Evolutionary conservation across 352 stramenopile genomes (phyloP).

Genomic region (Pythium pyrilobum): DNA sequence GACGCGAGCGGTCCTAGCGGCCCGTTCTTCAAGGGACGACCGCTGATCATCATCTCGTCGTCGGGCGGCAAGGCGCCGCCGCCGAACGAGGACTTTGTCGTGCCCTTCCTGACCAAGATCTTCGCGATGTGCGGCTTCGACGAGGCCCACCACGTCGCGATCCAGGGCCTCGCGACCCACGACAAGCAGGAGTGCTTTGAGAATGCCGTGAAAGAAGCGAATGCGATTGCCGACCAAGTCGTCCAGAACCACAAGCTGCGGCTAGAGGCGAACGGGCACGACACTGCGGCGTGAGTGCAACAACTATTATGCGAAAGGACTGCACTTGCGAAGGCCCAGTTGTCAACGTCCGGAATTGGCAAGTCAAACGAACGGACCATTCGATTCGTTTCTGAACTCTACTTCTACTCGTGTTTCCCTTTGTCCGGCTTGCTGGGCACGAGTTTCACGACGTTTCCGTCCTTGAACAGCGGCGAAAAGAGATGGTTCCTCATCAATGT

Average conservation of each 20-base stretch:
- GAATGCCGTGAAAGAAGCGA: constrained; percentile 48
- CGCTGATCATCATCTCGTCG: constrained; percentile 72
- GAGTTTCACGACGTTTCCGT: constrained; percentile 28
- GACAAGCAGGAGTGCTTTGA: constrained; percentile 64
- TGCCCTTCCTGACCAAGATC: constrained; percentile 65
- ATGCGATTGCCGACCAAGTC: constrained; percentile 51
- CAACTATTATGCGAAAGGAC: too few species aligned
- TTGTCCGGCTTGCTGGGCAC: not conserved
- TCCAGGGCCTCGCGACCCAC: constrained; percentile 50
- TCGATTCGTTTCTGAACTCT: too few species aligned
- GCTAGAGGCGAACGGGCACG: constrained; percentile 33
- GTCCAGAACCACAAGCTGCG: constrained; percentile 51
- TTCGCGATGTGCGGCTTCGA: constrained; percentile 76
- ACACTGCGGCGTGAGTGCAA: not conserved
- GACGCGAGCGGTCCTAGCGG: constrained; percentile 50
- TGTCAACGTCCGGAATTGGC: too few species aligned
- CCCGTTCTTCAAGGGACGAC: constrained; percentile 48
- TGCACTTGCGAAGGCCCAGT: too few species aligned
- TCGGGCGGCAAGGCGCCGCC: constrained; percentile 59
- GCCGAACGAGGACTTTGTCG: constrained; percentile 57
- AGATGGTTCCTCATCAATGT: constrained; percentile 65
- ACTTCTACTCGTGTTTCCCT: constrained; percentile 7
- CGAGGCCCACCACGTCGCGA: constrained; percentile 56
- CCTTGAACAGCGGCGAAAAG: constrained; percentile 53
- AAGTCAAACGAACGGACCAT: too few species aligned